phyloP scores from a whole-genome alignment of 345 rosid genomes.

The Durio zibethinus region DNA sequence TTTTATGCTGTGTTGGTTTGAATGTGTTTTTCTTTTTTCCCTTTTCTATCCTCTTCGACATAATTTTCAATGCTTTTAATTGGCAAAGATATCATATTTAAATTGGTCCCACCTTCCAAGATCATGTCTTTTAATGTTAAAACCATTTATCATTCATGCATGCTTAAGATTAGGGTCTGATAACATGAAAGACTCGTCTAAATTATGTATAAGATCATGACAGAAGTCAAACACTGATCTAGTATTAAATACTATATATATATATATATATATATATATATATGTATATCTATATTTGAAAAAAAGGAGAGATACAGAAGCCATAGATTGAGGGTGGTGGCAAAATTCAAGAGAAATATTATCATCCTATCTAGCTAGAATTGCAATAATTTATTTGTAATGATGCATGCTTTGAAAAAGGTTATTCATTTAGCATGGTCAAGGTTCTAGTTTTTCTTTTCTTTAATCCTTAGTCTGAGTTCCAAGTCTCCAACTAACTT shows the following conservation, averaged over 20 bases:
- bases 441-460: not conserved
- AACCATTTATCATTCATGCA: not conserved
- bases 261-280: no score
- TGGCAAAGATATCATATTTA: not conserved
- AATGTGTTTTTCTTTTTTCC: not conserved
- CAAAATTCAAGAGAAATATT: not conserved
- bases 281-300: not conserved
- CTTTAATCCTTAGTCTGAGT: not conserved
- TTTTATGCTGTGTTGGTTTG: constrained; percentile 14
- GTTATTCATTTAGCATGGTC: not conserved
- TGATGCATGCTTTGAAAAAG: not conserved
- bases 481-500: not conserved
- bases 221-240: not conserved
- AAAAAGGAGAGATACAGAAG: not conserved
- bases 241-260: not conserved
- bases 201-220: not conserved
- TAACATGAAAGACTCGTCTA: not conserved
- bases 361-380: not conserved
- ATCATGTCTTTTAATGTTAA: constrained; percentile 4
- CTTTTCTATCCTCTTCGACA: not conserved
- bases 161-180: not conserved
- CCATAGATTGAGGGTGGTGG: not conserved
- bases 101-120: constrained; percentile 10
- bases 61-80: not conserved
- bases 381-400: not conserved